A percentile compares a stretch with the other conserved stretches of the same genome.
Conservation (phyloP, 108 stramenopile species). For the Skeletonema menzelii region DNA sequence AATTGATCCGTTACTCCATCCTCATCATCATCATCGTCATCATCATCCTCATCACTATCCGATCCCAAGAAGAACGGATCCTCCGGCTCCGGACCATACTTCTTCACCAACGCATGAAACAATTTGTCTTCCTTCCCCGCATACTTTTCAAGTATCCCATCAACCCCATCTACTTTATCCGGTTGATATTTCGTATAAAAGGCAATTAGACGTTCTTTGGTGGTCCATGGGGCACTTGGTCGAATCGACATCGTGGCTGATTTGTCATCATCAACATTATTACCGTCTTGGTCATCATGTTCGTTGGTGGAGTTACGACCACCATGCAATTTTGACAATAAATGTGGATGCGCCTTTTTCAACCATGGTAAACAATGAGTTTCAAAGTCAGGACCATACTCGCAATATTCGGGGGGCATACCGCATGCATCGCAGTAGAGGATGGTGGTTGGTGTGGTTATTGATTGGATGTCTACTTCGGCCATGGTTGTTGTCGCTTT, state of each 20-base stretch:
- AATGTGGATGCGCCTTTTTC: conserved; percentile 63
- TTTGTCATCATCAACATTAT: conserved; percentile 4
- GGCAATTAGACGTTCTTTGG: conserved; percentile 64
- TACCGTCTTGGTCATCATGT: no score
- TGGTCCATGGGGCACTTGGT: conserved; percentile 78
- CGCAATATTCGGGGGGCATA: conserved; percentile 97
- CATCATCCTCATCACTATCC: conserved; percentile 53
- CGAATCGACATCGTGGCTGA: no score
- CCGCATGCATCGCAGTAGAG: conserved; percentile 93
- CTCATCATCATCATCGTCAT: conserved; percentile 49
- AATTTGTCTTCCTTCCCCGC: conserved; percentile 91
- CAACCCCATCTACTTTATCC: conserved; percentile 75
- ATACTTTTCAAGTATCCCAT: conserved; percentile 79
- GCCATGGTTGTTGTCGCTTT: no score
- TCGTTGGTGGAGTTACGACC: no score
- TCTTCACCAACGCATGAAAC: conserved; percentile 79
- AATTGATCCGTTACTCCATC: conserved; percentile 35
- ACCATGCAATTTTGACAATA: conserved; percentile 44
- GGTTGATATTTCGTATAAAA: conserved; percentile 91
- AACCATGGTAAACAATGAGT: conserved; percentile 81
- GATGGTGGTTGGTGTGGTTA: conserved; percentile 27
- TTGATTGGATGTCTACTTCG: background rate
- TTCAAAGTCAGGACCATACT: conserved; percentile 92
- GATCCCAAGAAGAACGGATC: conserved; percentile 71
- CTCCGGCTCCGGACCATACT: conserved; percentile 90